A percentile compares a stretch with the other conserved stretches of the same genome.
Evolutionary conservation across 495 filamentous ascomycete genomes (phyloP).

Genomic region (Penicillium lividum): DNA sequence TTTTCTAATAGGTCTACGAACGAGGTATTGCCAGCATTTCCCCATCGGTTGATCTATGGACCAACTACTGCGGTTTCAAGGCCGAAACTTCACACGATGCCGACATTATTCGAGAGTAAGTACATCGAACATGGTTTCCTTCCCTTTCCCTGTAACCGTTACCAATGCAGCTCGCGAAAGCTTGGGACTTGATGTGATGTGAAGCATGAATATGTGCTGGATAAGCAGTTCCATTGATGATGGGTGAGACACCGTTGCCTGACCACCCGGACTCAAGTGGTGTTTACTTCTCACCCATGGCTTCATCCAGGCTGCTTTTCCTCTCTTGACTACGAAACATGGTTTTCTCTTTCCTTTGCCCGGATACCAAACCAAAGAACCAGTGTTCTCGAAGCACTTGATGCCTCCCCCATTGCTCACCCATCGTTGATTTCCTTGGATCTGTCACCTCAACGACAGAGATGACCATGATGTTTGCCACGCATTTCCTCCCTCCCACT

Average conservation of each 20-base stretch:
- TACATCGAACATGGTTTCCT: conserved; percentile 68
- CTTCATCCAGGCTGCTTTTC: conserved; percentile 53
- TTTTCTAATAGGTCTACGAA: conserved; percentile 74
- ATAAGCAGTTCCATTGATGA: conserved; percentile 42
- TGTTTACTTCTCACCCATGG: conserved; percentile 60
- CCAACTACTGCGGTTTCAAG: conserved; percentile 96
- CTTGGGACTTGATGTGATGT: conserved; percentile 34
- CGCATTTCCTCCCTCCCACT: conserved; percentile 36
- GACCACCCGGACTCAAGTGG: conserved; percentile 41
- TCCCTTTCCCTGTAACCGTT: conserved; percentile 50
- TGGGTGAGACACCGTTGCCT: conserved; percentile 56
- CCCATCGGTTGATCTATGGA: conserved; percentile 93
- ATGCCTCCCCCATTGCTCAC: conserved; percentile 33
- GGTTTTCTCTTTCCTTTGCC: conserved; percentile 25
- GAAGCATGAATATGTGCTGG: conserved; percentile 27
- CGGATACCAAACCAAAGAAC: conserved; percentile 28
- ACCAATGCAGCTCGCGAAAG: conserved; percentile 43
- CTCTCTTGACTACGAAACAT: conserved; percentile 34
- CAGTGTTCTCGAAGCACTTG: conserved; percentile 36
- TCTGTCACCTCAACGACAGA: conserved; percentile 36
- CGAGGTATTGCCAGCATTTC: conserved; percentile 91
- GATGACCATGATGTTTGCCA: conserved; percentile 53
- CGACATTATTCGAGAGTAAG: conserved; percentile 99
- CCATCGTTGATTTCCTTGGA: conserved; percentile 41
- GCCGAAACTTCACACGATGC: conserved; percentile 93